These are phyloP conservation scores for Vaccinium corymbosum DNA, from an alignment of 148 eudicot genomes.

Conservation along the genomic window DNA sequence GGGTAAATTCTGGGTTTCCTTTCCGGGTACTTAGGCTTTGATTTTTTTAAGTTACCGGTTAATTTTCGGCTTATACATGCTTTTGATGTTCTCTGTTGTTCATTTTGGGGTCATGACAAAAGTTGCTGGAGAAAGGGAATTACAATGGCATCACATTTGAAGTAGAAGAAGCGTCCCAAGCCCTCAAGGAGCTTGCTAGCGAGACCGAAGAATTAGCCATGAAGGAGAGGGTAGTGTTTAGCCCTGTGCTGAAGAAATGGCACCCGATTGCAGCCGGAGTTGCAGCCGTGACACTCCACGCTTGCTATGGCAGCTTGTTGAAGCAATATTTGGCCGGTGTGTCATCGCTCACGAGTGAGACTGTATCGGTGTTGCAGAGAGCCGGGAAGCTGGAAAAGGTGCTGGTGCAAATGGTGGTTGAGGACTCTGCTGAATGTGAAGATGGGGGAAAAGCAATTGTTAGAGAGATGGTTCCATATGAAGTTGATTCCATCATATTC, in stretches of 20 bases:
- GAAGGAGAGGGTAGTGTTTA: constrained; percentile 69
- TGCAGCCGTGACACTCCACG: constrained; percentile 72
- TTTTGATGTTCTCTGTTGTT: background rate
- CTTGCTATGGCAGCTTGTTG: constrained; percentile 66
- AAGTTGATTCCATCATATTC: constrained; percentile 65
- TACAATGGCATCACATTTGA: constrained; percentile 27
- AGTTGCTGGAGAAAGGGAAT: constrained; percentile 56
- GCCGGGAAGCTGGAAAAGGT: constrained; percentile 84
- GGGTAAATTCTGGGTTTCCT: too few species aligned
- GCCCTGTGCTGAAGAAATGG: constrained; percentile 70
- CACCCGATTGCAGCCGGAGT: constrained; percentile 78
- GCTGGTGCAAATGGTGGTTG: constrained; percentile 76
- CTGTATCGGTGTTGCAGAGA: constrained; percentile 52
- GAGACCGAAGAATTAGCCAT: constrained; percentile 66
- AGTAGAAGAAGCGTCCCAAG: constrained; percentile 43
- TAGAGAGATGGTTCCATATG: constrained; percentile 83
- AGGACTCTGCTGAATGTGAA: constrained; percentile 76
- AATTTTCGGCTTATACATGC: background rate
- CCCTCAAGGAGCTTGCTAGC: constrained; percentile 50
- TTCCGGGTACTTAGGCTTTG: too few species aligned
- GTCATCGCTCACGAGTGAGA: constrained; percentile 42
- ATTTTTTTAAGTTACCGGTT: background rate
- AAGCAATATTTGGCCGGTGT: constrained; percentile 54
- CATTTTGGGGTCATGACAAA: background rate
- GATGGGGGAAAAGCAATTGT: constrained; percentile 80